Evolutionary conservation across 257 asterid species (phyloP).

Genomic region (Solanum bulbocastanum): DNA sequence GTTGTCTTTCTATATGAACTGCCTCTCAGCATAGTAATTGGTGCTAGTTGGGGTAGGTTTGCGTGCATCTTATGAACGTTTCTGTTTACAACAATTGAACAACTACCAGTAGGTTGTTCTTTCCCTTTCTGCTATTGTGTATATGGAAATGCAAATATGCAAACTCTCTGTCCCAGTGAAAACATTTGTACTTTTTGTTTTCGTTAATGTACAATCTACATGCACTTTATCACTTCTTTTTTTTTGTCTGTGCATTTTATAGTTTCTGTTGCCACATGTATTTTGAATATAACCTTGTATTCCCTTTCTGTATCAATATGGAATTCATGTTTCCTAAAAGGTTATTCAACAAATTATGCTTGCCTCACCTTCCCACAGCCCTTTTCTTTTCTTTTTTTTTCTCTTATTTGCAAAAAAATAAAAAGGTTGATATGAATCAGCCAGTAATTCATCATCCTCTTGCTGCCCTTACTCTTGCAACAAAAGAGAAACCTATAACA

Average conservation of each 20-base stretch:
- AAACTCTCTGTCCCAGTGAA: neutral
- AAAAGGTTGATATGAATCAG: neutral
- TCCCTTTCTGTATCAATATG: neutral
- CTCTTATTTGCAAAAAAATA: neutral
- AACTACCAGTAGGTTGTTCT: neutral
- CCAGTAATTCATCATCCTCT: neutral
- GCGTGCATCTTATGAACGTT: neutral
- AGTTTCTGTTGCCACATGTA: neutral
- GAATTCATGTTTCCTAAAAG: neutral
- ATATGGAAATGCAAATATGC: neutral
- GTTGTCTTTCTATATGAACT: neutral
- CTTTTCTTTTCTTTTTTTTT: neutral
- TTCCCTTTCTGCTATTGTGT: neutral
- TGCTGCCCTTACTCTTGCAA: neutral
- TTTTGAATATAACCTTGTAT: neutral
- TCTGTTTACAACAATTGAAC: neutral
- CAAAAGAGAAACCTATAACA: neutral
- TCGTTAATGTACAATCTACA: neutral
- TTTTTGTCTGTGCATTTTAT: neutral
- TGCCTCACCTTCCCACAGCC: neutral
- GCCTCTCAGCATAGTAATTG: neutral
- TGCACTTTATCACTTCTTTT: neutral
- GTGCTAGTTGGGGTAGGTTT: neutral
- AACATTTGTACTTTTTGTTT: neutral
- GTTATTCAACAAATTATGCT: neutral